Evolutionary conservation across 805 yeast species (phyloP), one percentile per base, ranked within the genome.

Genomic region (Candida krabiensis): DNA sequence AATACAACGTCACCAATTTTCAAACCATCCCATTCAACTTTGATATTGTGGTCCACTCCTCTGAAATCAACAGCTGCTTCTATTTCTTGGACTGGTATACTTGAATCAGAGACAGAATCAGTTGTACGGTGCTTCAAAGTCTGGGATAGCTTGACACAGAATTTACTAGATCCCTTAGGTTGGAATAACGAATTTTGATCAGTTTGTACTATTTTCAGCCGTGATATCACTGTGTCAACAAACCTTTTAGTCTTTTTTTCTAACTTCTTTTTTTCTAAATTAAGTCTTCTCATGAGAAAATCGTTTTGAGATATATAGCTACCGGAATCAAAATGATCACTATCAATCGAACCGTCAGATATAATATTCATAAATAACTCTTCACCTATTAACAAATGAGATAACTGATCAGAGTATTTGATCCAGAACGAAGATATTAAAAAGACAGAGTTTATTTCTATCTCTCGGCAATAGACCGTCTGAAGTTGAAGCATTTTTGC

Each of bases 361-460:
- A 9, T 22, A n/a, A 23, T 9, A 11, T 15, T 12, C 17, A n/a
- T 23, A 16, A 30, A 12, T 4, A 32, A 5, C 4, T 9, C 19
- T 9, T 11, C 9, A 3, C 17, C 24, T 19, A 15, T 16, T 4
- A 11, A 15, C 28, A 23, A 13, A 8, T 17, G 21, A 5, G 15
- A 13, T 16, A 33, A 37, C 11, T 21, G 30, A 19, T 37, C 38
- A 14, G 36, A 17, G 38, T 27, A 56, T 14, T 35, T 41, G 28
- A 46, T 41, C 41, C 46, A 37, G 9, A 59, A 14, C 6, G 49
- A 38, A 9, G 47, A 40, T 1, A 52, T 12, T 13, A 52, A 24
- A 25, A 49, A 47, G 9, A 33, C 38, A 3, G 40, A 18, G 15
- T 41, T 37, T 4, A 37, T 26, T 9, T 19, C 14, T 9, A 47